Evolutionary conservation across 2,329 filamentous ascomycete genomes (phyloP).

Genomic region (Zymoseptoria pseudotritici): DNA sequence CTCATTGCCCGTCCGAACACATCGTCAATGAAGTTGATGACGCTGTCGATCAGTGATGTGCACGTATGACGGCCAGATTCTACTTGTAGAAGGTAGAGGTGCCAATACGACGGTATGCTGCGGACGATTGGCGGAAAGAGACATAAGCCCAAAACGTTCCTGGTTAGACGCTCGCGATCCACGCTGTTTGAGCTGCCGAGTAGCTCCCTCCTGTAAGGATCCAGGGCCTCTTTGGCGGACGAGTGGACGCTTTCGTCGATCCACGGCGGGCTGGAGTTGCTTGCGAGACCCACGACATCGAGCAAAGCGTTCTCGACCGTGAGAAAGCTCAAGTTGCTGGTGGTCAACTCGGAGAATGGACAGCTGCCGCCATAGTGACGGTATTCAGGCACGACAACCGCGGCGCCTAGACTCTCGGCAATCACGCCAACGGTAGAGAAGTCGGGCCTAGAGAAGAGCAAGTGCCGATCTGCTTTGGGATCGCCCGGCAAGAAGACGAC

Average conservation of each 20-base stretch:
- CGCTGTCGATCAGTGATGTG: not conserved
- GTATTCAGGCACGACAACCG: constrained; percentile 50
- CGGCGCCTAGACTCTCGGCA: constrained; percentile 47
- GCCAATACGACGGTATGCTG: not conserved
- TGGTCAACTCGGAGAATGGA: constrained; percentile 45
- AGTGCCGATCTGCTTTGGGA: not conserved
- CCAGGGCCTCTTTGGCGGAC: constrained; percentile 49
- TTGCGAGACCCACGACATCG: constrained; percentile 38
- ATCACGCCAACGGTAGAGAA: constrained; percentile 33
- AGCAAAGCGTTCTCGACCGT: constrained; percentile 47
- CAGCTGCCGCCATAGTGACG: constrained; percentile 52
- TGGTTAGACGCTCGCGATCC: constrained; percentile 45
- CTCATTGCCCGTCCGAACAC: not conserved
- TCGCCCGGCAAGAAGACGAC: not conserved
- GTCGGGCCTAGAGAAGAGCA: not conserved
- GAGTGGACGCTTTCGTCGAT: constrained; percentile 26
- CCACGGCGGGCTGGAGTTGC: constrained; percentile 29
- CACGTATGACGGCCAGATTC: not conserved
- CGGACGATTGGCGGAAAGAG: constrained; percentile 4
- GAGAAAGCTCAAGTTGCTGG: constrained; percentile 47
- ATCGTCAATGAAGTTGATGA: not conserved
- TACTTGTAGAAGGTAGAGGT: not conserved
- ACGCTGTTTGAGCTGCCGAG: constrained; percentile 48
- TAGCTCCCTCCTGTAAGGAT: constrained; percentile 52
- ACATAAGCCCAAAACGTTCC: constrained; percentile 55